Conservation (phyloP, 306 rosid species). For the Fagus sylvatica region DNA sequence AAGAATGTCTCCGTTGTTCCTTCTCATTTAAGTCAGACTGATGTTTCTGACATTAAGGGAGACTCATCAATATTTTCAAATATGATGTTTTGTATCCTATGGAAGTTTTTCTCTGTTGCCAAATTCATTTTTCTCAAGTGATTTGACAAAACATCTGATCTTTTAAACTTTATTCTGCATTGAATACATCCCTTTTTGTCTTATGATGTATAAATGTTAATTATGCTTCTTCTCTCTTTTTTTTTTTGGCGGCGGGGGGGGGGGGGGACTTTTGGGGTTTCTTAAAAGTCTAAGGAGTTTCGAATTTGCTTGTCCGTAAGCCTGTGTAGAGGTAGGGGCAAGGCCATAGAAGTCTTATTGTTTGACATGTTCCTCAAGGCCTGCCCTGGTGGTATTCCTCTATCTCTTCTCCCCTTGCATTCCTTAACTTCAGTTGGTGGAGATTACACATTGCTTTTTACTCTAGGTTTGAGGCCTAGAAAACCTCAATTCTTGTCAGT, state of each 20-base stretch:
- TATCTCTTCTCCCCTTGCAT: no score
- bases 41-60: conserved; percentile 76
- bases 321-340: not conserved
- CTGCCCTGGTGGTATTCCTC: not conserved
- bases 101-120: conserved; percentile 18
- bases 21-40: conserved; percentile 87
- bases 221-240: not conserved
- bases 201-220: not conserved
- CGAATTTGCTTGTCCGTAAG: not conserved
- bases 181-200: not conserved
- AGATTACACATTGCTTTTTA: not conserved
- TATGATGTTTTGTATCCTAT: conserved; percentile 94
- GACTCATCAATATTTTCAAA: conserved; percentile 68
- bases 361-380: conserved; percentile 3
- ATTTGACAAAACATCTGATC: conserved; percentile 11
- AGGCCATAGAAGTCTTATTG: not conserved
- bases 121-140: conserved; percentile 18
- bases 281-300: not conserved
- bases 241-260: not conserved
- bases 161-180: not conserved
- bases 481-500: not conserved
- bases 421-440: no score
- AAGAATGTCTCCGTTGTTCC: conserved; percentile 64
- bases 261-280: not conserved
- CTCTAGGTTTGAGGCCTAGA: not conserved